Base-by-base conservation (phyloP, 306 rosid genomes). In the Medicago arabica region DNA sequence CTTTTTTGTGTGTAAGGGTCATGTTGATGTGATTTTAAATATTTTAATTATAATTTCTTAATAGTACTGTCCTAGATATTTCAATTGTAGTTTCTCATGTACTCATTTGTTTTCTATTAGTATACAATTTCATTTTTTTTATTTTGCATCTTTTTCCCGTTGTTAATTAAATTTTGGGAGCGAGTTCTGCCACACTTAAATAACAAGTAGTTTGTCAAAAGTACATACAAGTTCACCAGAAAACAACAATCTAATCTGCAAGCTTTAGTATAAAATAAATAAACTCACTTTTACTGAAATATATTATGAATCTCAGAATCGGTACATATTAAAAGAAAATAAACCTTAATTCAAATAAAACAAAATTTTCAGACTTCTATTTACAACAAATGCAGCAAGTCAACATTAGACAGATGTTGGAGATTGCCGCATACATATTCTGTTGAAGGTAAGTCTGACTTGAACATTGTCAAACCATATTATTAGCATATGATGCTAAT, bases 341-440 rank as follows among this genome's bases (percentile, higher is more conserved):
- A 47, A 65, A 58, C 65, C 55, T 53, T 57, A 71, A 38, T 15
- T 23, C 57, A 57, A 50, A 40, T 18, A 47, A 69, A 40, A 47
- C 59, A 46, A 77, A 1, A 21, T 61, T 53, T 55, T 46, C 65
- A 53, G 54, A 65, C 12, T 59, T 63, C 65, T 78, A 72, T 76
- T 65, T 65, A 39, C 70, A 67, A 16, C 43, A 66, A 50, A 71
- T 7, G 55, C 65, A 49, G 67, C n/a, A 49, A 57, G 74, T 44
- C 66, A 69, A 43, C 28, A 74, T 74, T n/a, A 8, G 51, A 75
- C 25, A 53, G 31, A 43, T 38, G 83, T 62, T 62, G 69, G 74
- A 46, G 74, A 40, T 71, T 55, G 75, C 68, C 39, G 71, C 69
- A 58, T 80, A 66, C 40, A 75, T 25, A 70, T 50, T 76, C 51